Evolutionary conservation across 2,329 filamentous ascomycete genomes (phyloP).

Genomic region (Fusarium algeriense): DNA sequence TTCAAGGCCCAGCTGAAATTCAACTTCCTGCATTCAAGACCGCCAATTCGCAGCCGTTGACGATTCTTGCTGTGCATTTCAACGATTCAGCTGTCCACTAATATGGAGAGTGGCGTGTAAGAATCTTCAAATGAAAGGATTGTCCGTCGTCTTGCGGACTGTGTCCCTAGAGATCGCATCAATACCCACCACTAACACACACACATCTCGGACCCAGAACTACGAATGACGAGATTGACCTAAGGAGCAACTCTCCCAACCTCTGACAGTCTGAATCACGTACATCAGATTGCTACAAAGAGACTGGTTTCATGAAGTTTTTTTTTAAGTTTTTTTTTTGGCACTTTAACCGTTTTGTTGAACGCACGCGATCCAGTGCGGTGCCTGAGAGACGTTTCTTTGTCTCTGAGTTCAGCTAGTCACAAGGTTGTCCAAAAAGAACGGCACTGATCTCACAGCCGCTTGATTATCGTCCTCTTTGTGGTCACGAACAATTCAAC

Average conservation of each 20-base stretch:
- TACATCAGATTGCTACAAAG: not conserved
- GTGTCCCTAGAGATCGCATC: constrained; percentile 18
- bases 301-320: not conserved
- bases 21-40: not conserved
- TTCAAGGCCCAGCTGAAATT: not conserved
- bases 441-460: not conserved
- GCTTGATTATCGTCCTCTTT: not conserved
- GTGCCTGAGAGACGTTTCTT: constrained; percentile 1
- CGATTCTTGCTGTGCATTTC: not conserved
- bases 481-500: constrained; percentile 1
- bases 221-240: constrained; percentile 12
- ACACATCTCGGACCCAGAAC: constrained; percentile 9
- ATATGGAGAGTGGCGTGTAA: constrained; percentile 4
- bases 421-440: not conserved
- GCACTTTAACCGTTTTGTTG: not conserved
- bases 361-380: not conserved
- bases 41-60: not conserved
- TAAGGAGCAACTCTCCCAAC: not conserved
- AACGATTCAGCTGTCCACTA: constrained; percentile 11
- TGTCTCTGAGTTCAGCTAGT: constrained; percentile 14
- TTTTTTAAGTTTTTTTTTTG: not conserved
- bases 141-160: constrained; percentile 10
- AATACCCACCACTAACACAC: constrained; percentile 19
- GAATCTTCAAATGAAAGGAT: constrained; percentile 16
- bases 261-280: constrained; percentile 2